Conservation (phyloP, 208 protist species). For the Balamuthia mandrillaris region DNA sequence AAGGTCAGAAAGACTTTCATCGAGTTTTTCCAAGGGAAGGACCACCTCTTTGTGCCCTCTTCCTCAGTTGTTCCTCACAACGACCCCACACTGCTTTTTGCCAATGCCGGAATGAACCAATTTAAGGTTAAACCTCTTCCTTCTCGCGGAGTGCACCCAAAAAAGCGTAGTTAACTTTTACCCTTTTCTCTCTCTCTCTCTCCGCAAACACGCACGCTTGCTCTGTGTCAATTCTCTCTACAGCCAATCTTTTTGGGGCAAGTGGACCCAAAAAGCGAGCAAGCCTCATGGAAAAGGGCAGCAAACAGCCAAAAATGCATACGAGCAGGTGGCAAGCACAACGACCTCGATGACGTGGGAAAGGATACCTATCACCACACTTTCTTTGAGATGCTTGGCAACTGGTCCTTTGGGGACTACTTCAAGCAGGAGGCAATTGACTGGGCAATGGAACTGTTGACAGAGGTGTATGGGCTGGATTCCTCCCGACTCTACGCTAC, state of each 20-base stretch:
- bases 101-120: slow-evolving; percentile 93
- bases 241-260: slow-evolving; percentile 94
- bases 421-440: slow-evolving; percentile 97
- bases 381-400: slow-evolving; percentile 99
- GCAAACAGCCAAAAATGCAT: slow-evolving; percentile 98
- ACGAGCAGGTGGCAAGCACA: slow-evolving; percentile 98
- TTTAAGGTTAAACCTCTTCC: slow-evolving; percentile 27
- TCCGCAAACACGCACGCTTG: not conserved
- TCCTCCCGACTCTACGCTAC: slow-evolving; percentile 95
- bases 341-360: slow-evolving; percentile 98
- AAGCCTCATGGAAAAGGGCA: slow-evolving; percentile 88
- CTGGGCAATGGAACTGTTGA: slow-evolving; percentile 95
- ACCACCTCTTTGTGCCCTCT: slow-evolving; percentile 86
- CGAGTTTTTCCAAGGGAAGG: slow-evolving; percentile 83
- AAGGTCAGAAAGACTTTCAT: not conserved
- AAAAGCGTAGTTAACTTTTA: not conserved
- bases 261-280: slow-evolving; percentile 85
- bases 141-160: not conserved
- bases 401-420: slow-evolving; percentile 98
- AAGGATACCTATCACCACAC: slow-evolving; percentile 99
- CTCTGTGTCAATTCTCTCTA: slow-evolving; percentile 74
- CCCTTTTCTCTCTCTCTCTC: not conserved
- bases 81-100: slow-evolving; percentile 97
- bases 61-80: slow-evolving; percentile 89
- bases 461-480: slow-evolving; percentile 66